A percentile compares a stretch with the other conserved stretches of the same genome.
Conservation (phyloP, 2,329 filamentous ascomycete species). For the Ophiostoma sp. region DNA sequence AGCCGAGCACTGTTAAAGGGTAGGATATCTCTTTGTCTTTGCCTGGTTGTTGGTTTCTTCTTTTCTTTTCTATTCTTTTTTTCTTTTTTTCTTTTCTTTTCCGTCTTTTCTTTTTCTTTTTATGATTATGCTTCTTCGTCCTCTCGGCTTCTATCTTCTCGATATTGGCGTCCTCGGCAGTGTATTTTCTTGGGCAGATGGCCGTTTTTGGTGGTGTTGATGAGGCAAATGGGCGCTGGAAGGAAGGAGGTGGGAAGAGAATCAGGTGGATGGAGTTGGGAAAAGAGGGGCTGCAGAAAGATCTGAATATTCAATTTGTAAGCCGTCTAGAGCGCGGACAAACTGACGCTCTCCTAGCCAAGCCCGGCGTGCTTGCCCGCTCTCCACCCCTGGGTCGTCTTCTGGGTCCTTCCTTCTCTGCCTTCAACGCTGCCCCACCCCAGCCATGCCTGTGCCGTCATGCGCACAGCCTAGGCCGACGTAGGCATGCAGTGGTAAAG, state of each 20-base stretch:
- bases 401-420: slow-evolving; percentile 5
- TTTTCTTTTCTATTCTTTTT: neutral
- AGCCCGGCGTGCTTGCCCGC: neutral
- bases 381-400: neutral
- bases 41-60: neutral
- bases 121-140: neutral
- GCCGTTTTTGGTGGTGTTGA: slow-evolving; percentile 7
- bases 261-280: slow-evolving; percentile 22
- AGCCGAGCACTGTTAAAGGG: slow-evolving; percentile 8
- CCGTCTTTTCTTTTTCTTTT: neutral
- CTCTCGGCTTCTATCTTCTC: no score
- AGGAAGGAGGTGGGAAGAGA: slow-evolving; percentile 17
- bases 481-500: neutral
- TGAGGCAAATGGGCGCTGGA: slow-evolving; percentile 19
- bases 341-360: slow-evolving; percentile 1
- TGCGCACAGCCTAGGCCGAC: neutral
- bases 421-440: neutral
- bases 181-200: neutral
- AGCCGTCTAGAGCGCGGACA: slow-evolving; percentile 22
- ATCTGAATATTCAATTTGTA: slow-evolving; percentile 29
- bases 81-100: neutral
- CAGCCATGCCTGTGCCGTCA: slow-evolving; percentile 4
- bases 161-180: no score
- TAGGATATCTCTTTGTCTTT: slow-evolving; percentile 11
- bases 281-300: slow-evolving; percentile 28